These are phyloP conservation scores for Colletotrichum salicis DNA, from an alignment of 2,329 filamentous ascomycete genomes.

Conservation along the genomic window DNA sequence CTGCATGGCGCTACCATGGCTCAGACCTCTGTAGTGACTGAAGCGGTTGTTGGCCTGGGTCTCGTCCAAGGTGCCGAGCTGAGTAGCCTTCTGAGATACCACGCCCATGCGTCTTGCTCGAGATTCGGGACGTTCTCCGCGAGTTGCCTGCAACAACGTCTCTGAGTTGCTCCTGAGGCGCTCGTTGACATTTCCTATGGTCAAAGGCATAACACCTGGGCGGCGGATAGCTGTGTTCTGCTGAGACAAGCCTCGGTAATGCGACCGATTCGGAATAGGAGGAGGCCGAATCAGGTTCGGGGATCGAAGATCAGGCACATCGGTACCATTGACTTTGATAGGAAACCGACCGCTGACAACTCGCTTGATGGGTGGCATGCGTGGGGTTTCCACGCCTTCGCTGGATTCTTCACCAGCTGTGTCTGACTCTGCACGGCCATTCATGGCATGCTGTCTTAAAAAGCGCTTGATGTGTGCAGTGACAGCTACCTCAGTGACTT, in stretches of 20 bases:
- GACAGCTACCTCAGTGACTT: constrained; percentile 69
- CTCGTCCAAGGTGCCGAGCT: constrained; percentile 72
- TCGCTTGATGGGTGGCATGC: constrained; percentile 70
- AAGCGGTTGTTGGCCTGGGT: constrained; percentile 71
- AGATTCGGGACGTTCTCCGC: constrained; percentile 62
- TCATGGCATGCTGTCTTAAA: constrained; percentile 63
- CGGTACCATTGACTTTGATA: constrained; percentile 78
- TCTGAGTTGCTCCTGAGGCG: constrained; percentile 74
- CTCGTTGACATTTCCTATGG: constrained; percentile 77
- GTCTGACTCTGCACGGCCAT: constrained; percentile 64
- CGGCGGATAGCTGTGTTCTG: constrained; percentile 73
- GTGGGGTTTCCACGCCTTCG: constrained; percentile 83
- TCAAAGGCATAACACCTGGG: constrained; percentile 77
- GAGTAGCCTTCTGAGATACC: constrained; percentile 68
- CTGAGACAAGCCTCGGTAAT: constrained; percentile 80
- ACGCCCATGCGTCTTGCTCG: constrained; percentile 73
- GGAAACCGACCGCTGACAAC: constrained; percentile 74
- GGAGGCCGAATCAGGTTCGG: constrained; percentile 75
- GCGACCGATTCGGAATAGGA: constrained; percentile 82
- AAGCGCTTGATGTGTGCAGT: constrained; percentile 72
- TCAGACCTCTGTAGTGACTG: constrained; percentile 74
- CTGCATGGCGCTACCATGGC: constrained; percentile 76
- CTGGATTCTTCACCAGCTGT: constrained; percentile 71
- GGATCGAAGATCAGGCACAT: constrained; percentile 74
- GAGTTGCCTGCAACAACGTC: constrained; percentile 61